Evolutionary conservation across 805 yeast genomes (phyloP).

Genomic region (Pichia thaimueangensis): DNA sequence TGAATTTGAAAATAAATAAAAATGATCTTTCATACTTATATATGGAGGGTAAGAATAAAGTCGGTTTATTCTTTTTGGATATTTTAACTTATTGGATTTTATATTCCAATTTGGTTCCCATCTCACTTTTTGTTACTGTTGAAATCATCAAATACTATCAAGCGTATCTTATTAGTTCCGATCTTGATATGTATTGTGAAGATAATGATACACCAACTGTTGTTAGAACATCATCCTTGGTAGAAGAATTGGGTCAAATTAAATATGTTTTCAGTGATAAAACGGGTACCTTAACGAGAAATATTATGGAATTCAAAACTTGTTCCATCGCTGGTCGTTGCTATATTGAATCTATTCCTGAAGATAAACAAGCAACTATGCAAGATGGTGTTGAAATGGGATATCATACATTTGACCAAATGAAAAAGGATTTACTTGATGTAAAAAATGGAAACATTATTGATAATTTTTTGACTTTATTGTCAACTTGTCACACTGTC

Average conservation of each 20-base stretch:
- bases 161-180: constrained; percentile 89
- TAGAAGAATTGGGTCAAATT: constrained; percentile 95
- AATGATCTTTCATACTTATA: constrained; percentile 55
- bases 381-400: constrained; percentile 82
- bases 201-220: constrained; percentile 90
- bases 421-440: constrained; percentile 39
- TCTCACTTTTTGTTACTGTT: constrained; percentile 91
- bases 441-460: constrained; percentile 42
- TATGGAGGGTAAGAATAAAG: constrained; percentile 61
- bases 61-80: constrained; percentile 74
- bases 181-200: constrained; percentile 85
- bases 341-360: constrained; percentile 85
- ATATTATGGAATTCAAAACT: constrained; percentile 93
- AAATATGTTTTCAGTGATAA: constrained; percentile 95
- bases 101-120: constrained; percentile 95
- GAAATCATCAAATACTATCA: constrained; percentile 94
- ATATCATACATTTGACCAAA: constrained; percentile 59
- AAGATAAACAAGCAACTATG: constrained; percentile 66
- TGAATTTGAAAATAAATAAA: constrained; percentile 52
- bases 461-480: constrained; percentile 71
- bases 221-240: constrained; percentile 90
- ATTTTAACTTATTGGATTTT: constrained; percentile 92
- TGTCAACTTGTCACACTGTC: constrained; percentile 95
- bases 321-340: constrained; percentile 91
- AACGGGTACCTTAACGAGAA: constrained; percentile 94